These are phyloP conservation scores for Mucor indicus DNA, from an alignment of 371 early-diverging fungal species.

Conservation along the genomic window DNA sequence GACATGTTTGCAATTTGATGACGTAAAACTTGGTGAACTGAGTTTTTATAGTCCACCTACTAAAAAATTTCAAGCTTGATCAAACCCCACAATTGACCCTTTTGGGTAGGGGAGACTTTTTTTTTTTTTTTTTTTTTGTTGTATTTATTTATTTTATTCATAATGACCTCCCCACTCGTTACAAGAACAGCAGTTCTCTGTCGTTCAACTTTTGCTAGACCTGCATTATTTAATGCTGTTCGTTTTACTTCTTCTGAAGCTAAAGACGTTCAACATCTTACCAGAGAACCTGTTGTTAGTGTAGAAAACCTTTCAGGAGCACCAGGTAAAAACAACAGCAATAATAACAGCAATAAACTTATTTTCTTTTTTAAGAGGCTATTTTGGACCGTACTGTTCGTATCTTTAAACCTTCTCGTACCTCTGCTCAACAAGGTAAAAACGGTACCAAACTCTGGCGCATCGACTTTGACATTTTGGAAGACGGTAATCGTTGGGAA, in stretches of 20 bases:
- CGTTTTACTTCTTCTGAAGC: constrained; percentile 20
- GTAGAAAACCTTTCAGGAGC: constrained; percentile 48
- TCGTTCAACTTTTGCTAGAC: constrained; percentile 13
- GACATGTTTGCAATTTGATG: too few relatives aligned
- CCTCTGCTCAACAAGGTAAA: constrained; percentile 84
- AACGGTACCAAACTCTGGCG: constrained; percentile 80
- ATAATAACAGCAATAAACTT: background rate
- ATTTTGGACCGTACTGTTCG: constrained; percentile 72
- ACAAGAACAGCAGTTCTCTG: constrained; percentile 19
- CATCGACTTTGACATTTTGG: constrained; percentile 81
- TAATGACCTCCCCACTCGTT: constrained; percentile 29
- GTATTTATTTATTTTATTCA: too few relatives aligned
- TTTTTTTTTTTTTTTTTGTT: too few relatives aligned
- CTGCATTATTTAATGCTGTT: constrained; percentile 16
- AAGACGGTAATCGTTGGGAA: constrained; percentile 81
- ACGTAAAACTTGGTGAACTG: too few relatives aligned
- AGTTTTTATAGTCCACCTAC: too few relatives aligned
- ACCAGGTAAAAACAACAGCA: constrained; percentile 30
- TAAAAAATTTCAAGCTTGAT: too few relatives aligned
- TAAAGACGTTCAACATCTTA: constrained; percentile 33
- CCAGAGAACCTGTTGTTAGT: constrained; percentile 15
- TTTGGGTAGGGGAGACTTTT: too few relatives aligned
- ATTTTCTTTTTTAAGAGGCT: constrained; percentile 33
- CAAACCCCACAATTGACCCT: too few relatives aligned
- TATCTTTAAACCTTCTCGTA: constrained; percentile 82